Evolutionary conservation across 2,329 filamentous ascomycete species (phyloP), one percentile per base, ranked within the genome.

Genomic region (Ophiosphaerella korrae): DNA sequence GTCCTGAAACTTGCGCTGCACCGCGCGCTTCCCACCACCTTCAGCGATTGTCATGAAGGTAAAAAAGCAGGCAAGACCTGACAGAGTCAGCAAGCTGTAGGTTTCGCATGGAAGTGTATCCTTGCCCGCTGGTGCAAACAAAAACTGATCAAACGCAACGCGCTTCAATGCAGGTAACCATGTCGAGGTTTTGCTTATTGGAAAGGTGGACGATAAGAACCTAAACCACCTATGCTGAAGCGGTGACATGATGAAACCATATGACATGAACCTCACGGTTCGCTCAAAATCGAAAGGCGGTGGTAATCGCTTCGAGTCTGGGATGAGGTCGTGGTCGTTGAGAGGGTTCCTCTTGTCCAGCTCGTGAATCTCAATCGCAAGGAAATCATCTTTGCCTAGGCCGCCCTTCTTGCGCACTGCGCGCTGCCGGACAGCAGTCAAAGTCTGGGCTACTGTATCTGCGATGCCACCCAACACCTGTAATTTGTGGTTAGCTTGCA

Each of bases 11-110:
- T 99, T 99, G 71, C 87, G 83, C 55, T 82, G 77, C 42, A 99
- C 82, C 7, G 90, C 92, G 53, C 89, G 83, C 65, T 84, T 85
- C 29, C 92, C 91, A 50, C 94, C 94, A 23, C 94, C 94, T 76
- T 99, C 94, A 11, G 93, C 90, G 13, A 97, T 76, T 0, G 94
- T 97, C 93, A 99, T 97, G 75, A 88, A 93, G 0, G 90, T 92
- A 74, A 97, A 99, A 80, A 99, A 99, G 61, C 84, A 82, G 12
- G 84, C 89, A 49, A 99, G 84, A 77, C 90, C 84, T 85, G 58
- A 24, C 14, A 29, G 29, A 6, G 14, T 42, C 32, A 43, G 37
- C 16, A 29, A n/a, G n/a, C 3, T n/a, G 5, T 16, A 11, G 14
- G 13, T 8, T 21, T 21, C 18, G 18, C 18, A 4, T 21, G 3